Evolutionary conservation across 768 basidiomycete species (phyloP).

Genomic region (Agaricus sinodeliciosus): DNA sequence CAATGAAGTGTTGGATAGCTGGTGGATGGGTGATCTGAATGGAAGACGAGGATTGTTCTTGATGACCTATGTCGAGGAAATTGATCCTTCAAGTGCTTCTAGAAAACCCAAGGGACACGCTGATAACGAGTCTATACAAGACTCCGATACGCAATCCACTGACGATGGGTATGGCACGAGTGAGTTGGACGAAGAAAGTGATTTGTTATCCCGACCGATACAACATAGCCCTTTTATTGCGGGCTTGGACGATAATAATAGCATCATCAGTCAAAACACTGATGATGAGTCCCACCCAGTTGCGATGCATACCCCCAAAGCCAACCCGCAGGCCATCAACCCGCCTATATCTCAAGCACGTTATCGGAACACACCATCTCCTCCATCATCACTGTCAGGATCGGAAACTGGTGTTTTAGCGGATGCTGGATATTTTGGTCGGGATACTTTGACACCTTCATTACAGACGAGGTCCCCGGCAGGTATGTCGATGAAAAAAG

Average conservation of each 20-base stretch:
- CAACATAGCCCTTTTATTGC: slow-evolving; percentile 40
- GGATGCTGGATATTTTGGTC: not conserved
- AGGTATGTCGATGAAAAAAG: slow-evolving; percentile 30
- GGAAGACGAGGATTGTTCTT: slow-evolving; percentile 81
- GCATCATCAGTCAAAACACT: slow-evolving; percentile 31
- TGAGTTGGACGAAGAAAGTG: slow-evolving; percentile 43
- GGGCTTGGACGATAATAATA: slow-evolving; percentile 27
- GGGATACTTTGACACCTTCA: not conserved
- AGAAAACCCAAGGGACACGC: not conserved
- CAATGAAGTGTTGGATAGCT: slow-evolving; percentile 79
- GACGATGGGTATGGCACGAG: slow-evolving; percentile 24
- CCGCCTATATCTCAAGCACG: not conserved
- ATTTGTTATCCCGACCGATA: slow-evolving; percentile 36
- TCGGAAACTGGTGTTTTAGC: not conserved
- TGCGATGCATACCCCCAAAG: not conserved
- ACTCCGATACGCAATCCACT: slow-evolving; percentile 10
- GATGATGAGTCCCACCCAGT: slow-evolving; percentile 29
- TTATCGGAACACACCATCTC: not conserved
- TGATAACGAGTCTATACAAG: slow-evolving; percentile 5
- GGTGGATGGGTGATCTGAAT: slow-evolving; percentile 82
- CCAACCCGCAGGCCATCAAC: not conserved
- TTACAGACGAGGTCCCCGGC: slow-evolving; percentile 4
- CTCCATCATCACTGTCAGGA: not conserved
- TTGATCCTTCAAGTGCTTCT: slow-evolving; percentile 10
- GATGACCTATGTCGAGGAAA: slow-evolving; percentile 52